Conservation (phyloP, 2,329 filamentous ascomycete species). For the Seiridium cupressi region DNA sequence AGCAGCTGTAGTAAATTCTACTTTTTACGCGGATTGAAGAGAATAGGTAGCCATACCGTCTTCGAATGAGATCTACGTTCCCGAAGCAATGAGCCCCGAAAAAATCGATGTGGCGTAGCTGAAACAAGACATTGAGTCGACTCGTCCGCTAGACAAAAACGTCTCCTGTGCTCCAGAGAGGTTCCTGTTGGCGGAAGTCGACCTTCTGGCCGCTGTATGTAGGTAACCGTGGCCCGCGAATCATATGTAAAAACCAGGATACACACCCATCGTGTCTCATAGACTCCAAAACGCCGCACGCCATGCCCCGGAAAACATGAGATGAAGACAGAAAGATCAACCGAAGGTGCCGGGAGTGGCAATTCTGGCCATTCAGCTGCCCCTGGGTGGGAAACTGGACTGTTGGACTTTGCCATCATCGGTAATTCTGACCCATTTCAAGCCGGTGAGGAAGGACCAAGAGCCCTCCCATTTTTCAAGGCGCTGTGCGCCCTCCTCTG, state of each 20-base stretch:
- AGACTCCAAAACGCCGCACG: conserved; percentile 21
- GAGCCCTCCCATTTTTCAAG: conserved; percentile 77
- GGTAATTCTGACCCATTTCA: conserved; percentile 76
- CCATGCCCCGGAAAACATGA: conserved; percentile 19
- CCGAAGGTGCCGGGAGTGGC: conserved; percentile 14
- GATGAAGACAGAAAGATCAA: conserved; percentile 26
- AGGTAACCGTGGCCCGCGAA: conserved; percentile 23
- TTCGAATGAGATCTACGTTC: too few species aligned
- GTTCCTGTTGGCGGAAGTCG: not conserved
- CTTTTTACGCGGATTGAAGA: too few species aligned
- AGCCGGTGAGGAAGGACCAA: conserved; percentile 74
- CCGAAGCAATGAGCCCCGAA: too few species aligned
- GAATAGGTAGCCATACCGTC: too few species aligned
- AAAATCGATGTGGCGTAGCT: not conserved
- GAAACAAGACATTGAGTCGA: not conserved
- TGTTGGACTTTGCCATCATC: conserved; percentile 62
- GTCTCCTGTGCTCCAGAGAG: not conserved
- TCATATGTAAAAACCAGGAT: conserved; percentile 13
- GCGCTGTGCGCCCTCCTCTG: conserved; percentile 60
- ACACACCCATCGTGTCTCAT: conserved; percentile 17
- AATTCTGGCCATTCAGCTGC: conserved; percentile 24
- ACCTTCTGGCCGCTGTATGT: conserved; percentile 19
- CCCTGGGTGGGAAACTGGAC: conserved; percentile 78
- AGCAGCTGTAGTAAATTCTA: not conserved
- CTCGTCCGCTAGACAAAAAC: not conserved